phyloP scores from a whole-genome alignment of 139 green algal genomes.

The Pleodorina starrii region DNA sequence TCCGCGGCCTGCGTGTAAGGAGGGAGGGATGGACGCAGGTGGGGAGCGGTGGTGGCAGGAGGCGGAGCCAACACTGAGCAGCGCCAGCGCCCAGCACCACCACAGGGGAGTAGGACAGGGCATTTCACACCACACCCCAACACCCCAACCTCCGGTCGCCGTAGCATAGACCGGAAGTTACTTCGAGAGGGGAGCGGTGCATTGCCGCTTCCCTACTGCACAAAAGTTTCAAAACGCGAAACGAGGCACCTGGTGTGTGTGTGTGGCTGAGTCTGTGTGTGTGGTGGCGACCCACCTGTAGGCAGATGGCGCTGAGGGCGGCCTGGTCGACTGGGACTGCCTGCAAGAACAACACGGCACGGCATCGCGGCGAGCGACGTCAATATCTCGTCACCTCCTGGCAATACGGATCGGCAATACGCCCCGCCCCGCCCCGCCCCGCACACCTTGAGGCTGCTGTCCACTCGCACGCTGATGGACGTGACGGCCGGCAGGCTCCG shows the following conservation, averaged over 20 bases:
- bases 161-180: too few relatives aligned
- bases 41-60: neutral
- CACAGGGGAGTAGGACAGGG: neutral
- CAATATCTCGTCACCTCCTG: too few relatives aligned
- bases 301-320: slow-evolving; percentile 42
- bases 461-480: slow-evolving; percentile 66
- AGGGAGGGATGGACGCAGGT: neutral
- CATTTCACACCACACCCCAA: neutral
- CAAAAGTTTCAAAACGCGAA: too few relatives aligned
- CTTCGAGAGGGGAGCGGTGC: too few relatives aligned
- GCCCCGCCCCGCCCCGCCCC: too few relatives aligned
- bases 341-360: too few relatives aligned
- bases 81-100: neutral
- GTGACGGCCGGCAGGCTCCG: slow-evolving; percentile 75
- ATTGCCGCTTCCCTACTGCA: too few relatives aligned
- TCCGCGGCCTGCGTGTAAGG: neutral
- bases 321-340: slow-evolving; percentile 10
- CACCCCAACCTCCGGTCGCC: too few relatives aligned
- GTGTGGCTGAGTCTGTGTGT: neutral
- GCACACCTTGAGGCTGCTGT: slow-evolving; percentile 68
- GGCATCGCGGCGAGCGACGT: too few relatives aligned
- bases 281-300: slow-evolving; percentile 2
- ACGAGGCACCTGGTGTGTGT: neutral
- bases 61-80: neutral
- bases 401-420: too few relatives aligned